These are phyloP conservation scores for Leonotis leonurus DNA, from an alignment of 257 asterid genomes.

Conservation along the genomic window DNA sequence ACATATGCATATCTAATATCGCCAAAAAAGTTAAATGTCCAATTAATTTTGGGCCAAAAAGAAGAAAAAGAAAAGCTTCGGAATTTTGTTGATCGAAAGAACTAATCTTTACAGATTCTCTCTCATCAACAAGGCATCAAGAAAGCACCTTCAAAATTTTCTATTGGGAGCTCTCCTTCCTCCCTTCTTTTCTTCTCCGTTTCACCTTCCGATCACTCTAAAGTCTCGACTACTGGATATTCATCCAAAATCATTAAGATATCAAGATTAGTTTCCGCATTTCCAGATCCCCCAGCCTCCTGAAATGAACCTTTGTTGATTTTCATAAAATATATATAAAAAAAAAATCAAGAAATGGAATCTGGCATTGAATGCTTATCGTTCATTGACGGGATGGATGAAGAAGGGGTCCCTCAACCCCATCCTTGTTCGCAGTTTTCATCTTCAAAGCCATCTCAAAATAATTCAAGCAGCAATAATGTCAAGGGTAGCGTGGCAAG, in stretches of 20 bases:
- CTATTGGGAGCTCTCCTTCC: background rate
- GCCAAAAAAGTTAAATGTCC: background rate
- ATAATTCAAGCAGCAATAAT: slow-evolving; percentile 16
- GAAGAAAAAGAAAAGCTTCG: background rate
- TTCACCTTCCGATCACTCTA: slow-evolving; percentile 17
- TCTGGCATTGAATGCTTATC: slow-evolving; percentile 52
- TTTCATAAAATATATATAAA: background rate
- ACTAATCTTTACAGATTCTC: slow-evolving; percentile 11
- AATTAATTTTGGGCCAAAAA: background rate
- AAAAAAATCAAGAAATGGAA: slow-evolving; percentile 28
- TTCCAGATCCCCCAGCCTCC: slow-evolving; percentile 9
- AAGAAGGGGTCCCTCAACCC: slow-evolving; percentile 40
- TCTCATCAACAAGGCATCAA: slow-evolving; percentile 23
- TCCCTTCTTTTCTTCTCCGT: background rate
- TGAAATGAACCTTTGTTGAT: slow-evolving; percentile 19
- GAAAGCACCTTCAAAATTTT: slow-evolving; percentile 24
- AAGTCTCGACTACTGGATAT: slow-evolving; percentile 8
- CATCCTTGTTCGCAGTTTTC: slow-evolving; percentile 31
- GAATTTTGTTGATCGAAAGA: slow-evolving; percentile 10
- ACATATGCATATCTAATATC: too few species aligned
- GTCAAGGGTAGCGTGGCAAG: slow-evolving; percentile 36
- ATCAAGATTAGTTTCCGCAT: background rate
- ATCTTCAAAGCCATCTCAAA: slow-evolving; percentile 30
- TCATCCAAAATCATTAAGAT: slow-evolving; percentile 1
- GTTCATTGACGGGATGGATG: slow-evolving; percentile 36